A percentile compares a stretch with the other conserved stretches of the same genome.
These are phyloP conservation scores for Linnemannia elongata DNA, from an alignment of 192 early-diverging fungal species.

Conservation along the genomic window DNA sequence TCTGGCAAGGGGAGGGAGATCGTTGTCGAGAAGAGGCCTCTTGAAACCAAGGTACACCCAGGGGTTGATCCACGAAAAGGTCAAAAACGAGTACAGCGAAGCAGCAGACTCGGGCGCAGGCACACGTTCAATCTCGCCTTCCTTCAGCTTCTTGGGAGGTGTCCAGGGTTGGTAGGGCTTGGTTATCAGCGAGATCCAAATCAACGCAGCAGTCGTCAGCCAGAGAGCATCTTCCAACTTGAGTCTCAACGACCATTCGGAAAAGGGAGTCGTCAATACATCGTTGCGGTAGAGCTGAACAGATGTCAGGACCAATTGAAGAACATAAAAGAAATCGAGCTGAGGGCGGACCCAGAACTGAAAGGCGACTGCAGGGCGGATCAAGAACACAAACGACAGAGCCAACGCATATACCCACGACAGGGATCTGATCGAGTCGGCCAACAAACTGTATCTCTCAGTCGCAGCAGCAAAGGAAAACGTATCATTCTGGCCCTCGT, in stretches of 20 bases:
- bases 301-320: constrained; percentile 14
- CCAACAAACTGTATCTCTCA: background rate
- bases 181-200: constrained; percentile 3
- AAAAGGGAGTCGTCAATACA: constrained; percentile 2
- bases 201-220: background rate
- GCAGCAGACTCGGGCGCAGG: background rate
- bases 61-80: constrained; percentile 43
- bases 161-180: constrained; percentile 6
- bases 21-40: background rate
- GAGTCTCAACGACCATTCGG: constrained; percentile 4
- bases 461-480: background rate
- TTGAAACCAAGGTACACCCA: constrained; percentile 17
- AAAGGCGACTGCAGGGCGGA: constrained; percentile 21
- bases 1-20: background rate
- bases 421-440: constrained; percentile 9
- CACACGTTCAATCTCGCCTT: background rate
- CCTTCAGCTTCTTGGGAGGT: background rate
- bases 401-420: constrained; percentile 27
- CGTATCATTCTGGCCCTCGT: background rate
- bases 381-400: constrained; percentile 23
- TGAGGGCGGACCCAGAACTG: constrained; percentile 42
- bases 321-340: constrained; percentile 23
- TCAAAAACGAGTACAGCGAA: constrained; percentile 31
- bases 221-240: constrained; percentile 7
- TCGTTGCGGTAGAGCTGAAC: constrained; percentile 15